Evolutionary conservation across 169 alveolate genomes (phyloP).

Genomic region (Toxoplasma gondii): DNA sequence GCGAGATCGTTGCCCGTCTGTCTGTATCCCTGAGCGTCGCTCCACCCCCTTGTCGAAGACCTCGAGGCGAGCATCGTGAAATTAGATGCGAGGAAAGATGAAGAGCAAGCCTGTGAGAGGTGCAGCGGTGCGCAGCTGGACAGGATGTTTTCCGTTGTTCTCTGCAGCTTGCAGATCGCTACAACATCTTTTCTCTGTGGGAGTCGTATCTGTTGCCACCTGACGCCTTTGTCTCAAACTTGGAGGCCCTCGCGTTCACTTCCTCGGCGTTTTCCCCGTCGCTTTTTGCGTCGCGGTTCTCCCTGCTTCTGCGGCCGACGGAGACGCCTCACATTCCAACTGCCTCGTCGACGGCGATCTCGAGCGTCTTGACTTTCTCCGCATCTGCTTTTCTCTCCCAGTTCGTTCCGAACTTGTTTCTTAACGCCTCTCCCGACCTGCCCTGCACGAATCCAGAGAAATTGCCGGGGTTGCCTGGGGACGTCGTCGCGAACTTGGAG

Average conservation of each 20-base stretch:
- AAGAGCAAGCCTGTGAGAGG: too few species aligned
- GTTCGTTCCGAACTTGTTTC: neutral
- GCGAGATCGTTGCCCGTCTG: neutral
- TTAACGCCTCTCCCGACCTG: neutral
- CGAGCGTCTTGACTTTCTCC: neutral
- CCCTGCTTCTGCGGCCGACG: neutral
- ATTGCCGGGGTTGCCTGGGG: neutral
- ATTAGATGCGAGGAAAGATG: too few species aligned
- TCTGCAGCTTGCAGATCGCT: conserved; percentile 53
- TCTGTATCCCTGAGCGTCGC: too few species aligned
- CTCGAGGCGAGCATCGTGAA: too few species aligned
- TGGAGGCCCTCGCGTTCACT: neutral
- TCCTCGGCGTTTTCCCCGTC: neutral
- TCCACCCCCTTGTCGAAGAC: too few species aligned
- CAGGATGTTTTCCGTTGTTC: neutral
- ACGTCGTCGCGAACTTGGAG: conserved; percentile 1
- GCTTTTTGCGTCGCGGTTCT: neutral
- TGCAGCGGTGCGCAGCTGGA: too few species aligned
- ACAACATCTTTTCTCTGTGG: conserved; percentile 20
- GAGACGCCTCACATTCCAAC: conserved; percentile 37
- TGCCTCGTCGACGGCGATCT: neutral
- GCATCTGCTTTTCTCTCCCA: conserved; percentile 1
- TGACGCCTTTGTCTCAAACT: conserved; percentile 15
- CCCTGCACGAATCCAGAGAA: neutral
- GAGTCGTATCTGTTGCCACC: conserved; percentile 18